Conservation (phyloP, 306 rosid species). For the Corylus heterophylla region DNA sequence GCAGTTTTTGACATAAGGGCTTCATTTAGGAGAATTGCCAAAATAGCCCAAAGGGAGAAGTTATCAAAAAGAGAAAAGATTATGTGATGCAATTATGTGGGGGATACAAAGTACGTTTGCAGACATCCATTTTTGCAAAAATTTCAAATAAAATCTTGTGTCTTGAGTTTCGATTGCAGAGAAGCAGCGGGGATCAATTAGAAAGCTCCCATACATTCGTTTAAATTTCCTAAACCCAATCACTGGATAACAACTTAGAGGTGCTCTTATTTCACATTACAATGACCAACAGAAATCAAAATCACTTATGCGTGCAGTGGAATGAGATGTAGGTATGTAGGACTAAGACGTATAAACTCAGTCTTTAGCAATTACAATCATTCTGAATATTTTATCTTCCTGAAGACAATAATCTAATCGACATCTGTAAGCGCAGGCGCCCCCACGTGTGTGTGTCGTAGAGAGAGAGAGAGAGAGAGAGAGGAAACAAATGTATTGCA, state of each 20-base stretch:
- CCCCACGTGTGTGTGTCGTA: background rate
- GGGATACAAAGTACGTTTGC: background rate
- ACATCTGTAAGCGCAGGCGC: background rate
- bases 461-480: slow-evolving; percentile 5
- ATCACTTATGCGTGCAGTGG: background rate
- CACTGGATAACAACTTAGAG: slow-evolving; percentile 14
- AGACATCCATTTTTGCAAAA: slow-evolving; percentile 20
- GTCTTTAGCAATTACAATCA: background rate
- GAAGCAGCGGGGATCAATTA: slow-evolving; percentile 16
- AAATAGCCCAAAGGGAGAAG: slow-evolving; percentile 33
- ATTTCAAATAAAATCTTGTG: slow-evolving; percentile 11
- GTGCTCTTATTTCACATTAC: slow-evolving; percentile 1
- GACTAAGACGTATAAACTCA: background rate
- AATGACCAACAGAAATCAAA: background rate
- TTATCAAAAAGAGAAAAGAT: slow-evolving; percentile 15
- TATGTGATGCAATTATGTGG: slow-evolving; percentile 10
- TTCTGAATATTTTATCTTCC: background rate
- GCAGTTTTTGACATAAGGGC: slow-evolving; percentile 93
- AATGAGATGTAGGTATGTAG: background rate
- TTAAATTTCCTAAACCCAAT: slow-evolving; percentile 5
- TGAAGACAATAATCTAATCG: background rate
- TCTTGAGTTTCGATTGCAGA: slow-evolving; percentile 23
- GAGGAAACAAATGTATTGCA: background rate
- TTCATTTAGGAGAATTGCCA: slow-evolving; percentile 51
- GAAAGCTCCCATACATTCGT: background rate